These are phyloP conservation scores for Lathyrus aphaca DNA, from an alignment of 306 rosid species.

Conservation along the genomic window DNA sequence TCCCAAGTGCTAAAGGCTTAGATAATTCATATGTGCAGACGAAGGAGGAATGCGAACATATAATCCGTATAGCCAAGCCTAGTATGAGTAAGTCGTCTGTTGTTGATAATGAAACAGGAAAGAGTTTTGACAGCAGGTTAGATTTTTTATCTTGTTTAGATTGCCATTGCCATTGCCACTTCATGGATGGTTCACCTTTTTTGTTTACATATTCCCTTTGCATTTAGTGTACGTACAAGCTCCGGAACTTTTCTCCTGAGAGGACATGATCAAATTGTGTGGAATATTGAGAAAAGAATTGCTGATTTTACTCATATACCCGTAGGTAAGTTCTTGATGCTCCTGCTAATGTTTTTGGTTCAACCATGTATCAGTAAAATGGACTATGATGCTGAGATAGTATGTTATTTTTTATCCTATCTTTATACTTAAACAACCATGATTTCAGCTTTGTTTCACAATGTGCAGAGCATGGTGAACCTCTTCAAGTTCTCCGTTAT, in stretches of 20 bases:
- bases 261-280: constrained; percentile 78
- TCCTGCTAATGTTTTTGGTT: constrained; percentile 7
- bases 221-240: constrained; percentile 81
- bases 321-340: constrained; percentile 54
- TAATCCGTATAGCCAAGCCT: constrained; percentile 77
- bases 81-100: constrained; percentile 73
- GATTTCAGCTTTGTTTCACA: constrained; percentile 18
- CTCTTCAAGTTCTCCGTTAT: constrained; percentile 90
- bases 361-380: background rate
- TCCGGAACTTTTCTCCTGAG: constrained; percentile 78
- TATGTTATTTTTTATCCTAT: constrained; percentile 27
- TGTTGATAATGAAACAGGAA: constrained; percentile 81
- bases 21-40: constrained; percentile 58
- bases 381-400: constrained; percentile 30
- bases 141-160: constrained; percentile 15
- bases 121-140: constrained; percentile 89
- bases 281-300: constrained; percentile 78
- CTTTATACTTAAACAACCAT: constrained; percentile 27
- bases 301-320: constrained; percentile 89
- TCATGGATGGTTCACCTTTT: constrained; percentile 12
- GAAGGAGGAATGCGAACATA: constrained; percentile 81
- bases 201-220: constrained; percentile 10
- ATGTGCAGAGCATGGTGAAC: constrained; percentile 85
- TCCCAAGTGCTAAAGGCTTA: constrained; percentile 35
- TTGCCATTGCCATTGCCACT: background rate